Evolutionary conservation across 768 basidiomycete genomes (phyloP).

Genomic region (Xerocomellus dryophilus): DNA sequence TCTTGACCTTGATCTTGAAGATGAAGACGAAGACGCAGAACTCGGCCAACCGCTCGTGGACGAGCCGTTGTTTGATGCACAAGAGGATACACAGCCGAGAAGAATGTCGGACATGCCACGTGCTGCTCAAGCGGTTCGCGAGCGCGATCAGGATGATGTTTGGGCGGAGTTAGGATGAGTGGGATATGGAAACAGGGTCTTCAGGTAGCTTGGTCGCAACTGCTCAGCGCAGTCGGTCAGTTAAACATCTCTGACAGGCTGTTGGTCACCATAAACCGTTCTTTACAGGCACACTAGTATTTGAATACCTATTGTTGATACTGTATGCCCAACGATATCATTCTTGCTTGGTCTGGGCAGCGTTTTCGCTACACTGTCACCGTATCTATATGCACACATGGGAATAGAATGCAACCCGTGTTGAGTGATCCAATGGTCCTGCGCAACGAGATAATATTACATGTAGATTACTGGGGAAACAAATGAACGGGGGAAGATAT

Average conservation of each 20-base stretch:
- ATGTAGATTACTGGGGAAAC: conserved; percentile 23
- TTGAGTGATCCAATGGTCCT: background rate
- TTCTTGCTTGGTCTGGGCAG: background rate
- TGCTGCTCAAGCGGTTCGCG: conserved; percentile 49
- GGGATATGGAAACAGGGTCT: background rate
- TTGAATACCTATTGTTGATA: background rate
- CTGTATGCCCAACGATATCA: background rate
- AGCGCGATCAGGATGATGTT: conserved; percentile 63
- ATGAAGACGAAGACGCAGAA: conserved; percentile 54
- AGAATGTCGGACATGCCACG: conserved; percentile 57
- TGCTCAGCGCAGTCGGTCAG: background rate
- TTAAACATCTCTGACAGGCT: background rate
- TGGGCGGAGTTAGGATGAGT: conserved; percentile 65
- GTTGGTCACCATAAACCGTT: too few relatives aligned
- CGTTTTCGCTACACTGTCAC: background rate
- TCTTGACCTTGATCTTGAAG: conserved; percentile 71
- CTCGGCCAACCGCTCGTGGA: conserved; percentile 56
- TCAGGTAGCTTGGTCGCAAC: background rate
- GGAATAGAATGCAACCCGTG: background rate
- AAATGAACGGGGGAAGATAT: background rate
- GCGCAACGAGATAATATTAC: conserved; percentile 20
- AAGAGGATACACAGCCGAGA: conserved; percentile 31
- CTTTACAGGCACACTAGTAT: background rate
- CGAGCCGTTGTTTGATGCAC: conserved; percentile 63
- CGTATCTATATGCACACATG: background rate